These are phyloP conservation scores for Populus hybrid DNA, from an alignment of 441 rosid species.

Conservation along the genomic window DNA sequence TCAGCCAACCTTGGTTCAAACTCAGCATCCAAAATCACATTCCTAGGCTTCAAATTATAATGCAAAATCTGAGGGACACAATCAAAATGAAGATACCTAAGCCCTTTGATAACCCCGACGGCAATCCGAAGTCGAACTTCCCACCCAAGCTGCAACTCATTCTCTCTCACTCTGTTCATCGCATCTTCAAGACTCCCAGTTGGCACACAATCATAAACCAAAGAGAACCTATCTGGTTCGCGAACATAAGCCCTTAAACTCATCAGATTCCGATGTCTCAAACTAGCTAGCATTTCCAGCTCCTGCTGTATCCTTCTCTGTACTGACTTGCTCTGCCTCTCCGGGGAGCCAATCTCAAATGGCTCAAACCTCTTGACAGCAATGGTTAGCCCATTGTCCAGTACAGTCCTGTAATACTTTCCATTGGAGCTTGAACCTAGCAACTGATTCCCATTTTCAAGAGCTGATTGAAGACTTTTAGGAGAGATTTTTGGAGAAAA, in stretches of 20 bases:
- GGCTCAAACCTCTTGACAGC: constrained; percentile 81
- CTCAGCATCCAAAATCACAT: constrained; percentile 93
- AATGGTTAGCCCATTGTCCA: constrained; percentile 73
- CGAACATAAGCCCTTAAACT: constrained; percentile 85
- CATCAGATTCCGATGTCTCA: constrained; percentile 83
- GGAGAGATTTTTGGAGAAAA: constrained; percentile 76
- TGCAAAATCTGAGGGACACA: constrained; percentile 74
- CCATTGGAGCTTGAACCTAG: constrained; percentile 82
- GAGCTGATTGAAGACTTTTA: constrained; percentile 70
- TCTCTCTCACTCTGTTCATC: constrained; percentile 65
- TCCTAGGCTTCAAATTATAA: constrained; percentile 75
- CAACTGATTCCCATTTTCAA: constrained; percentile 56
- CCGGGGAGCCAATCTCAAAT: constrained; percentile 57
- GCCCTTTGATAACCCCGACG: constrained; percentile 84
- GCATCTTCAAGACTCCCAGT: constrained; percentile 85
- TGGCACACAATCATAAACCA: constrained; percentile 79
- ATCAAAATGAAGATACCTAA: constrained; percentile 72
- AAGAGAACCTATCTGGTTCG: constrained; percentile 61
- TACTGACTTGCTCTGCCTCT: constrained; percentile 51
- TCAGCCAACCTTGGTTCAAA: constrained; percentile 83
- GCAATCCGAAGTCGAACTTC: constrained; percentile 80
- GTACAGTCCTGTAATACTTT: constrained; percentile 65
- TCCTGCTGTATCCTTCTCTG: constrained; percentile 77
- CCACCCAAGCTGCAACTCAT: constrained; percentile 71
- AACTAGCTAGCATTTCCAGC: constrained; percentile 75